phyloP scores from a whole-genome alignment of 208 protist genomes.

The Vickermania spadyakhi region DNA sequence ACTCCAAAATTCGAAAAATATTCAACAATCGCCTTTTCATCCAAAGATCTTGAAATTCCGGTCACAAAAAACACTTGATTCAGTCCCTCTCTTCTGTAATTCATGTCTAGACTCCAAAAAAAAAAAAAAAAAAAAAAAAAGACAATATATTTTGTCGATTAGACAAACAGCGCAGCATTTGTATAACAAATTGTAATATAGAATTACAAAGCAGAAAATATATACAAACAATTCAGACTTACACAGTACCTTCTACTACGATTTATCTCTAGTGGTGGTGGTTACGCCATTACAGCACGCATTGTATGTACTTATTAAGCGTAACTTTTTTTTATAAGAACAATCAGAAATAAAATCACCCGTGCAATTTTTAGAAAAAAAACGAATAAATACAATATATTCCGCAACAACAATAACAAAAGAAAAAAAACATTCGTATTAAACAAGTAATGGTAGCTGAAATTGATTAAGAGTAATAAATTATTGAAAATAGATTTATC shows the following conservation, averaged over 20 bases:
- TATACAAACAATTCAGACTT: background rate
- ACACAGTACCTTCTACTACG: background rate
- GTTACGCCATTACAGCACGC: no score
- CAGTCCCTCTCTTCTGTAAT: background rate
- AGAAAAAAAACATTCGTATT: no score
- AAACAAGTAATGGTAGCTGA: background rate
- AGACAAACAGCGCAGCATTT: background rate
- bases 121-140: constrained; percentile 13
- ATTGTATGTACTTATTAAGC: no score
- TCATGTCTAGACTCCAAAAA: background rate
- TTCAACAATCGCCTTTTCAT: background rate
- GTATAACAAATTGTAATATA: background rate
- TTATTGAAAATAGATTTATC: background rate
- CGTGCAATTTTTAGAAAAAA: background rate
- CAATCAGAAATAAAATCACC: background rate
- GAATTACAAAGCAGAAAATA: background rate
- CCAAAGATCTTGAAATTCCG: constrained; percentile 3
- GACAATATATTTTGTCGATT: background rate
- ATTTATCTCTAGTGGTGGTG: background rate
- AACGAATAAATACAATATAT: no score
- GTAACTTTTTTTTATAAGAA: no score
- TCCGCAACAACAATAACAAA: no score
- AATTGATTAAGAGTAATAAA: background rate
- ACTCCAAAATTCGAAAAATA: background rate
- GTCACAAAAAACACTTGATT: constrained; percentile 7